Base-by-base conservation (phyloP, 2,329 filamentous ascomycete genomes). In the Diaporthe sp. region DNA sequence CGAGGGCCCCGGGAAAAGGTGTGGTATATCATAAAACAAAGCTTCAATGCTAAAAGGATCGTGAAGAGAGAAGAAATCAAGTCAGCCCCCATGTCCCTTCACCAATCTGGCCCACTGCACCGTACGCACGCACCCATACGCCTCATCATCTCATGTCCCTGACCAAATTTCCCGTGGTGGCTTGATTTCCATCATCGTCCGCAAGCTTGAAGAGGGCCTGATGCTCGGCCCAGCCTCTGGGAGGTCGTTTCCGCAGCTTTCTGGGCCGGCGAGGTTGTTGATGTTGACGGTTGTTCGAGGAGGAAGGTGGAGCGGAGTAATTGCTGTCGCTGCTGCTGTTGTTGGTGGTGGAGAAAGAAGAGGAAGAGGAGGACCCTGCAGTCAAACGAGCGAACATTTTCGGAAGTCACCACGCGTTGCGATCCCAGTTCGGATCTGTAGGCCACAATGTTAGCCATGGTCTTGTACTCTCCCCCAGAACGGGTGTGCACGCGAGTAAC, bases 341-440 rank as follows among this genome's bases (percentile, higher is more conserved):
- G 53, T 31, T 31, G 37, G 37, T 61, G 73, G 20, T 67, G 76
- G 44, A 65, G 22, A 58, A 71, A 49, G 65, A 39, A 34, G 76
- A 72, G n/a, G 72, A 73, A 20, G 76, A 76, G 71, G 78, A 60
- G 63, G 76, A 67, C 51, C 74, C 63, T 70, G 77, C 53, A 53
- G 71, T 72, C 78, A 81, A 82, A 76, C 82, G 83, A 78, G 83
- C 82, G 77, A 83, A 79, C 65, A 73, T 73, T 61, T 67, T 55
- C 81, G 80, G 61, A 81, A 80, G 85, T 92, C 89, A 97, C 94
- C 95, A 97, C 58, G 94, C 94, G 86, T 96, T 96, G 77, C 94
- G 92, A 86, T 98, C 95, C 95, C 95, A 98, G 86, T 94, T 95
- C 28, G 94, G 94, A 85, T 95, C 93, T 95, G 68, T 44, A 47